Percentiles rank a stretch among this genome's conserved stretches.
Conservation (phyloP, 2,329 filamentous ascomycete genomes). For the Colletotrichum somersetense region DNA sequence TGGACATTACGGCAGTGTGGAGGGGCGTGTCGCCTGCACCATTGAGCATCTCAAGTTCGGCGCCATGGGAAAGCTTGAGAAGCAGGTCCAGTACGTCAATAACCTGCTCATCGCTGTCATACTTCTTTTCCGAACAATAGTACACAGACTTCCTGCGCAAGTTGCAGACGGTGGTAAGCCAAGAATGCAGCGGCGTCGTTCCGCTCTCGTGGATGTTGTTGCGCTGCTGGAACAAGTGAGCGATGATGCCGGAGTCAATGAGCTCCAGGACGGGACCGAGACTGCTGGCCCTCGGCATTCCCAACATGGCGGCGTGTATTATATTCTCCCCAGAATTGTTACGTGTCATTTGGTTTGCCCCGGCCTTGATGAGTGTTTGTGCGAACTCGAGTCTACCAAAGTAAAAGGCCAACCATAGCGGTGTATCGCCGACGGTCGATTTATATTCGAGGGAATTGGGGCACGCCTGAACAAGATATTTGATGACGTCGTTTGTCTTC, state of each 20-base stretch:
- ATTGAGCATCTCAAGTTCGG: slow-evolving; percentile 70
- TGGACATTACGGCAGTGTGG: slow-evolving; percentile 65
- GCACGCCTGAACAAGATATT: slow-evolving; percentile 73
- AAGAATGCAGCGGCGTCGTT: slow-evolving; percentile 74
- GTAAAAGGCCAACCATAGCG: slow-evolving; percentile 75
- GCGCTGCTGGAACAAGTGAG: slow-evolving; percentile 70
- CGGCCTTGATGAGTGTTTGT: slow-evolving; percentile 73
- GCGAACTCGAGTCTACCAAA: slow-evolving; percentile 66
- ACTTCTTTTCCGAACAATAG: slow-evolving; percentile 39
- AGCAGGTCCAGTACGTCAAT: slow-evolving; percentile 62
- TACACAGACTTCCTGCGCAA: not conserved
- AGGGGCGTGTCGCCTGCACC: slow-evolving; percentile 74
- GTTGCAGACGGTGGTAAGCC: slow-evolving; percentile 54
- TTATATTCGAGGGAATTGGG: slow-evolving; percentile 75
- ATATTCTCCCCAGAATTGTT: slow-evolving; percentile 75
- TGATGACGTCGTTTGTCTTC: slow-evolving; percentile 67
- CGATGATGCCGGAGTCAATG: slow-evolving; percentile 68
- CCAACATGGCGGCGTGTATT: slow-evolving; percentile 68
- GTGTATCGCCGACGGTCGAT: slow-evolving; percentile 70
- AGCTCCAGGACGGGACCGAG: slow-evolving; percentile 66
- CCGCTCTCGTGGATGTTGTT: slow-evolving; percentile 64
- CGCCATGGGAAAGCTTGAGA: slow-evolving; percentile 67
- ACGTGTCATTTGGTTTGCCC: slow-evolving; percentile 76
- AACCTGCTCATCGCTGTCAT: slow-evolving; percentile 49
- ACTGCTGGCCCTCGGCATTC: slow-evolving; percentile 49